phyloP scores from a whole-genome alignment of 305 asterid species.

The Rubia tinctorum region DNA sequence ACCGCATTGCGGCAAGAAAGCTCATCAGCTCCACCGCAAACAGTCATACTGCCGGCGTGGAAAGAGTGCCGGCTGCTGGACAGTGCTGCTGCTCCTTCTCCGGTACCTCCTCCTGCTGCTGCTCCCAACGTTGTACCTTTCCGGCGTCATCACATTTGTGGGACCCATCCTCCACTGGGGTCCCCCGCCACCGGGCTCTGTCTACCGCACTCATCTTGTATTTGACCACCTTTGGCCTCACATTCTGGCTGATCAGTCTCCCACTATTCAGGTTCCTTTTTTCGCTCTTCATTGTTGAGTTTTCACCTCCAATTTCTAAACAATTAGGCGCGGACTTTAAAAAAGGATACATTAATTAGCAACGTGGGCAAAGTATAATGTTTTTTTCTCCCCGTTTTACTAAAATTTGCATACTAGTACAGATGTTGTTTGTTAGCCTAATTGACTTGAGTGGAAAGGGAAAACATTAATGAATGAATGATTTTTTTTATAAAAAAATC shows the following conservation, averaged over 20 bases:
- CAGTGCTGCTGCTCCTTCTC: slow-evolving; percentile 10
- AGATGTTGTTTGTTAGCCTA: no score
- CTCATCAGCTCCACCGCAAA: slow-evolving; percentile 15
- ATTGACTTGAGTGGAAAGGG: no score
- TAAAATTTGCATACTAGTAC: no score
- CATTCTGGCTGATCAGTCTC: slow-evolving; percentile 64
- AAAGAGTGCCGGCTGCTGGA: background rate
- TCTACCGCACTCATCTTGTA: slow-evolving; percentile 66
- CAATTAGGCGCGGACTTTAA: no score
- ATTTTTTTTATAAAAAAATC: no score
- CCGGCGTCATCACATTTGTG: slow-evolving; percentile 68
- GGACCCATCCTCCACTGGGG: slow-evolving; percentile 63
- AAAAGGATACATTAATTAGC: no score
- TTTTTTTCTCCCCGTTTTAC: no score
- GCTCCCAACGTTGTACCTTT: slow-evolving; percentile 37
- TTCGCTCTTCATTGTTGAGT: background rate
- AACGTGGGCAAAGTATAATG: no score
- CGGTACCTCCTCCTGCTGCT: slow-evolving; percentile 16
- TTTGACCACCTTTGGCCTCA: slow-evolving; percentile 60
- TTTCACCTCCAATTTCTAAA: no score
- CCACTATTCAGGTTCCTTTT: slow-evolving; percentile 33
- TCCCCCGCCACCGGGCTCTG: slow-evolving; percentile 61
- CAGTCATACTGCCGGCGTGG: slow-evolving; percentile 6
- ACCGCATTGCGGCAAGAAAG: slow-evolving; percentile 19
- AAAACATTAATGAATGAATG: no score